phyloP scores from a whole-genome alignment of 73 alveolate species.

The Paramecium tetraurelia region DNA sequence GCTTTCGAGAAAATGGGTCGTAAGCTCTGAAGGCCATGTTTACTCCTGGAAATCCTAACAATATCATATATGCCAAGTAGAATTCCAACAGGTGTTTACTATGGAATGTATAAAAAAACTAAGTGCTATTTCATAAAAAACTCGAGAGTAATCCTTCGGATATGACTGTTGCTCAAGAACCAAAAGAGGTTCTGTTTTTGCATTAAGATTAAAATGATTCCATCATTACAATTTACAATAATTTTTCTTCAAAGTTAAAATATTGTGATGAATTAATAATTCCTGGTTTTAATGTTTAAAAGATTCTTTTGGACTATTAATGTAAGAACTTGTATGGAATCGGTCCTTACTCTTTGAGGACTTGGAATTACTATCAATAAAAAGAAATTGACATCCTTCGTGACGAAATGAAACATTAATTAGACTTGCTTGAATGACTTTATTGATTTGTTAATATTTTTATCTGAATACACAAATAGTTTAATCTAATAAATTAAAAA shows the following conservation, averaged over 20 bases:
- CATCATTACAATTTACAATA: background rate
- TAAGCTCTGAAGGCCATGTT: background rate
- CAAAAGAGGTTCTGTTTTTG: background rate
- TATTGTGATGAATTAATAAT: background rate
- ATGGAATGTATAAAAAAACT: background rate
- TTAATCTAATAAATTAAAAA: background rate
- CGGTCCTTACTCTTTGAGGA: constrained; percentile 17
- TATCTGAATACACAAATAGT: background rate
- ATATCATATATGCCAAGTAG: background rate
- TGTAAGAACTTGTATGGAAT: background rate
- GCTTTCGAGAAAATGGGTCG: background rate
- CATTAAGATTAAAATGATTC: background rate
- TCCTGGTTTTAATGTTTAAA: background rate
- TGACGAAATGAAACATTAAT: background rate
- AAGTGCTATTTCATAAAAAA: background rate
- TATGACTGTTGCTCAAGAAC: background rate
- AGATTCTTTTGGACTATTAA: background rate
- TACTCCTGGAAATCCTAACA: background rate
- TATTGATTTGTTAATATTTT: background rate
- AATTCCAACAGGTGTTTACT: background rate
- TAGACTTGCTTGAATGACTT: background rate
- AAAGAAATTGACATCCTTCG: background rate
- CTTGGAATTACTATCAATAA: constrained; percentile 6
- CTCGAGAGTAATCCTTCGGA: background rate
- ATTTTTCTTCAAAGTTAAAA: background rate